Evolutionary conservation across 768 basidiomycete species (phyloP).

Genomic region (Porpolomopsis calyptriformis): DNA sequence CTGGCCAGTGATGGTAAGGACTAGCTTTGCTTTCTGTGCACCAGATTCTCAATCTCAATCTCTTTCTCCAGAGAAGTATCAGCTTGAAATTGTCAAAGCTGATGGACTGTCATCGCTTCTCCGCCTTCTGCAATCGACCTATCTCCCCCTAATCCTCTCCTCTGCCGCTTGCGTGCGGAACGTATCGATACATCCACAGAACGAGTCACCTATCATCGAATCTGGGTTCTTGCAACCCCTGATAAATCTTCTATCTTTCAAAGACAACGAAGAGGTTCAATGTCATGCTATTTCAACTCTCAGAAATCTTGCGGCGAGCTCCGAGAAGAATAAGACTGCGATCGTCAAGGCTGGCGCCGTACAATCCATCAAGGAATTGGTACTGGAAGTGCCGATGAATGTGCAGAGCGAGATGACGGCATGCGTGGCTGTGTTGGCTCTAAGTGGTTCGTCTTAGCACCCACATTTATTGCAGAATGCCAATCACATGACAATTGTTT

Average conservation of each 20-base stretch:
- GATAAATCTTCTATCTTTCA: constrained; percentile 93
- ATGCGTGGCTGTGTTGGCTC: constrained; percentile 89
- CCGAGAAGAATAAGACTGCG: constrained; percentile 95
- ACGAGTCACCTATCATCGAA: constrained; percentile 99
- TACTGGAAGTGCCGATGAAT: constrained; percentile 87
- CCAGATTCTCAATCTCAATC: constrained; percentile 4
- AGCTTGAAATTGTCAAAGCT: constrained; percentile 94
- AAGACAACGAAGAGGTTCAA: constrained; percentile 99
- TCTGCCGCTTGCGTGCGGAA: constrained; percentile 98
- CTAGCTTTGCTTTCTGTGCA: neutral
- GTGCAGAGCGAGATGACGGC: constrained; percentile 99
- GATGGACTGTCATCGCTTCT: constrained; percentile 88
- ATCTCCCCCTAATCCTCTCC: constrained; percentile 94
- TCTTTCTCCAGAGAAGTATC: constrained; percentile 76
- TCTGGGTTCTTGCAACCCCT: constrained; percentile 93
- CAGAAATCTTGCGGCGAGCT: constrained; percentile 91
- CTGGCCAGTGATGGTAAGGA: constrained; percentile 87
- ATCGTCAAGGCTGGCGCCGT: constrained; percentile 98
- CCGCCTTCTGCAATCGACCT: constrained; percentile 90
- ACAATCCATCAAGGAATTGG: constrained; percentile 92
- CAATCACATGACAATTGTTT: constrained; percentile 4
- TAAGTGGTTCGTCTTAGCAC: constrained; percentile 66
- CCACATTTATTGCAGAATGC: neutral
- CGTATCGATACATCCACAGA: constrained; percentile 95
- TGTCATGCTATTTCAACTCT: constrained; percentile 98